Percentiles rank a stretch among this genome's conserved stretches.
These are phyloP conservation scores for Penicillium sp. DNA, from an alignment of 2,329 filamentous ascomycete species.

Conservation along the genomic window DNA sequence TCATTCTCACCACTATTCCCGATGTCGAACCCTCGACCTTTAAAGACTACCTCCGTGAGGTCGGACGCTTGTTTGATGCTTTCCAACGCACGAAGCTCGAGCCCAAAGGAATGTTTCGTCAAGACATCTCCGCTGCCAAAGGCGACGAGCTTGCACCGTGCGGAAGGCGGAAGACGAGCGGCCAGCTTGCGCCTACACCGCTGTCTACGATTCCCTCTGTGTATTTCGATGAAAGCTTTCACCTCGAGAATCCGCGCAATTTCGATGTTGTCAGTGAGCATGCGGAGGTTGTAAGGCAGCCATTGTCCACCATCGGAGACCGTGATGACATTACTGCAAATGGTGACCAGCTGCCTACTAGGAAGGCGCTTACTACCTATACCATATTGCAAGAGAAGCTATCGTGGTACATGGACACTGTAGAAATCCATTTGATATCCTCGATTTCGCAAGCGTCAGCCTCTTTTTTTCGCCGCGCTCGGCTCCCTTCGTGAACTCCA, in stretches of 20 bases:
- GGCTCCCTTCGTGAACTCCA: conserved; percentile 88
- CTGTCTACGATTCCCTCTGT: conserved; percentile 86
- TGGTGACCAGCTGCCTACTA: conserved; percentile 48
- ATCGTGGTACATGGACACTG: conserved; percentile 99
- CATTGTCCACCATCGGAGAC: conserved; percentile 44
- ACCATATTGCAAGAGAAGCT: conserved; percentile 97
- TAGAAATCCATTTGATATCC: conserved; percentile 92
- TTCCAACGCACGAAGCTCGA: conserved; percentile 77
- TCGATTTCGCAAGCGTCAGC: conserved; percentile 93
- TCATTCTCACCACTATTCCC: conserved; percentile 81
- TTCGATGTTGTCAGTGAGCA: conserved; percentile 98
- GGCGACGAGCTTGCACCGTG: conserved; percentile 49
- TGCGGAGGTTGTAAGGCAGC: conserved; percentile 71
- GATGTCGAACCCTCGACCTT: conserved; percentile 78
- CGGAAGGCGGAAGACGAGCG: no score
- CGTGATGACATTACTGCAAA: conserved; percentile 58
- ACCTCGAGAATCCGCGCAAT: conserved; percentile 88
- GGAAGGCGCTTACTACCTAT: conserved; percentile 89
- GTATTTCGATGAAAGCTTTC: conserved; percentile 93
- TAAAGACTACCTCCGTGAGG: conserved; percentile 75
- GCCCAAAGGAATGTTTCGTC: conserved; percentile 55
- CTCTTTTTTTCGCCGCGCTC: conserved; percentile 86
- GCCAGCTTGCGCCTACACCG: conserved; percentile 52
- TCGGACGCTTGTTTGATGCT: conserved; percentile 83
- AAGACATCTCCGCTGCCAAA: conserved; percentile 33